A percentile compares a stretch with the other conserved stretches of the same genome.
Evolutionary conservation across 2,329 filamentous ascomycete genomes (phyloP).

Genomic region (Rachicladosporium sp.): DNA sequence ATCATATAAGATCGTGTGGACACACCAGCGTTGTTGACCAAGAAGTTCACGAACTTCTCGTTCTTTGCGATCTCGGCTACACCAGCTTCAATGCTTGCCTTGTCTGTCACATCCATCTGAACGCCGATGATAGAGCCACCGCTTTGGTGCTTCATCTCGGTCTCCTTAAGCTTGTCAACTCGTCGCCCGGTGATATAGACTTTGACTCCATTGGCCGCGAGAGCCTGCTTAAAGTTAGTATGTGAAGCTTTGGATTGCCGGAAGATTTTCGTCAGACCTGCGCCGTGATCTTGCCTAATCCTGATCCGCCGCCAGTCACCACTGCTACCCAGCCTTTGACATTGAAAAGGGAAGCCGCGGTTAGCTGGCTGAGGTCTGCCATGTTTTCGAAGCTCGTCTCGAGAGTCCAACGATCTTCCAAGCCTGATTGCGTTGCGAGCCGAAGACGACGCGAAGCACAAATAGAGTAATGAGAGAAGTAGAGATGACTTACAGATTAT

Average conservation of each 20-base stretch:
- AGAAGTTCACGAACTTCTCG: slow-evolving; percentile 21
- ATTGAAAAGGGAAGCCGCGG: slow-evolving; percentile 23
- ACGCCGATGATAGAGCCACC: slow-evolving; percentile 41
- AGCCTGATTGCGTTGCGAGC: too few relatives aligned
- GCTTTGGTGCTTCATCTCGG: slow-evolving; percentile 33
- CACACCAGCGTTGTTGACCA: slow-evolving; percentile 22
- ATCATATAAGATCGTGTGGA: slow-evolving; percentile 5
- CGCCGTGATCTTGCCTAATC: slow-evolving; percentile 37
- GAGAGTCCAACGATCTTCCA: too few relatives aligned
- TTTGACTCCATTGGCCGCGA: slow-evolving; percentile 36
- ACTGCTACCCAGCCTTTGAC: slow-evolving; percentile 29
- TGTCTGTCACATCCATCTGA: slow-evolving; percentile 23
- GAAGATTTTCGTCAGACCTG: slow-evolving; percentile 4
- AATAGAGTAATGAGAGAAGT: too few relatives aligned
- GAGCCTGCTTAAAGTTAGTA: slow-evolving; percentile 16
- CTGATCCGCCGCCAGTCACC: slow-evolving; percentile 35
- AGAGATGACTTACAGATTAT: too few relatives aligned
- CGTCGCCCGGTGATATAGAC: slow-evolving; percentile 38
- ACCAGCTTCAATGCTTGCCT: slow-evolving; percentile 15
- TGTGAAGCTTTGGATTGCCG: too few relatives aligned
- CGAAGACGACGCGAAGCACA: too few relatives aligned
- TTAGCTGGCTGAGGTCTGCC: slow-evolving; percentile 14
- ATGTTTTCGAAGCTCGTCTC: too few relatives aligned
- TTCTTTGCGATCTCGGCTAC: slow-evolving; percentile 16
- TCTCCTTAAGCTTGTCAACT: slow-evolving; percentile 32